A percentile compares a stretch with the other conserved stretches of the same genome.
phyloP scores from a whole-genome alignment of 352 stramenopile genomes.

The Plasmopara muralis region DNA sequence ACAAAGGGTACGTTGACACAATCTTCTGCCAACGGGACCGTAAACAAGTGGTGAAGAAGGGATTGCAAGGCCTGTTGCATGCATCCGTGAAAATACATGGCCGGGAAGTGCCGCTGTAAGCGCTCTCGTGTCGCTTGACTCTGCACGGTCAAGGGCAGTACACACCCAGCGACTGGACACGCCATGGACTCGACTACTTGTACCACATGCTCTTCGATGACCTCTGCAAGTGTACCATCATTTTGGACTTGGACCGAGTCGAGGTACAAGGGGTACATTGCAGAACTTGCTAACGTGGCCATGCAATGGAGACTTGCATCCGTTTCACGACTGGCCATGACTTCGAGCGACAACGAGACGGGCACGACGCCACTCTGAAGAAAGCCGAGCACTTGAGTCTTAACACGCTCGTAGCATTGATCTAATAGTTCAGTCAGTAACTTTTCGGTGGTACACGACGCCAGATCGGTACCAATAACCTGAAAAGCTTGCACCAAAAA shows the following conservation, averaged over 20 bases:
- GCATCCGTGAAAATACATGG: constrained; percentile 37
- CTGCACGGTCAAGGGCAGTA: constrained; percentile 17
- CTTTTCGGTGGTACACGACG: constrained; percentile 13
- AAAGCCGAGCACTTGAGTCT: constrained; percentile 16
- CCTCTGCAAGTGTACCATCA: constrained; percentile 10
- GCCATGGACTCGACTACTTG: constrained; percentile 17
- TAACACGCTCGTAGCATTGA: constrained; percentile 23
- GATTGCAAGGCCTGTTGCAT: constrained; percentile 22
- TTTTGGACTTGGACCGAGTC: constrained; percentile 20
- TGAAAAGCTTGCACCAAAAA: constrained; percentile 16
- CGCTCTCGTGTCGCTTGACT: constrained; percentile 14
- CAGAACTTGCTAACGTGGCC: constrained; percentile 14
- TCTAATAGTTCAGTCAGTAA: constrained; percentile 28
- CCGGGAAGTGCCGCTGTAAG: constrained; percentile 25
- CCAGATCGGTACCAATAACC: not conserved
- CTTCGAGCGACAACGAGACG: constrained; percentile 20
- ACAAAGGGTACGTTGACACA: constrained; percentile 7
- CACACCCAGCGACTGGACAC: constrained; percentile 23
- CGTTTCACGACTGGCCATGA: not conserved
- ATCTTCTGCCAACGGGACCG: not conserved
- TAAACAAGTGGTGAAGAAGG: constrained; percentile 25
- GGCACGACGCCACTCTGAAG: constrained; percentile 24
- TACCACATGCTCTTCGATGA: constrained; percentile 16
- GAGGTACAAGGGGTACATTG: constrained; percentile 21
- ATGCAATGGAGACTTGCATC: constrained; percentile 23